Base-by-base conservation (phyloP, 2,329 filamentous ascomycete genomes). In the Ophiostoma fasciatum region DNA sequence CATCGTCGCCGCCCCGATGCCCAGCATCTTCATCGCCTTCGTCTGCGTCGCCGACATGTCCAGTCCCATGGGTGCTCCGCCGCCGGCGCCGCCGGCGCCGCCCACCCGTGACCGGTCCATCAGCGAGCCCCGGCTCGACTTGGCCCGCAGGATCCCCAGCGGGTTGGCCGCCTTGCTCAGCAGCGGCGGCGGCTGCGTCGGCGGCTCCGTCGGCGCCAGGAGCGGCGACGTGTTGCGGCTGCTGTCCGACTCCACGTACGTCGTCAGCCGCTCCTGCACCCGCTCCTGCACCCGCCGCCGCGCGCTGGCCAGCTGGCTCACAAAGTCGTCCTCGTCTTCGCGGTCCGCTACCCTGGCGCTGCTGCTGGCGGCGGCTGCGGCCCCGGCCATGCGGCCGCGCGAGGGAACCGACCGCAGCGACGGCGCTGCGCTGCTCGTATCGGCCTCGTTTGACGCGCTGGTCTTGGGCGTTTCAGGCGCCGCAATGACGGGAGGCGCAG, bases 181-280 rank as follows among this genome's bases (percentile, higher is more conserved):
- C n/a, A n/a, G n/a, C 9, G 54, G 44, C 11, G 49, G 43, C 4
- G 51, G 43, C 38, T 58, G 59, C 39, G 52, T 47, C 31, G 51
- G 42, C 6, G 50, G 45, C 23, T 64, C 59, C 11, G 51, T 39
- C 27, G 55, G 48, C 32, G 53, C 48, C 43, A 55, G 26, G 37
- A 56, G 45, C 17, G 64, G 61, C 4, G 64, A 64, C 29, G 60
- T 62, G 31, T 58, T 45, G 28, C 51, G 57, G 31, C 63, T 62
- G 42, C 57, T 63, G 26, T 82, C 74, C 3, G 67, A 66, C 46
- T 81, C 77, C 1, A 72, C 74, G 43, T 76, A 78, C 1, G 71
- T 78, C 7, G 74, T 80, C 30, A 87, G 59, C 45, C 74, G 78
- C 53, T 87, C 79, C 35, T 82, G 74, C 7, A 87, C 78, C 45